Percentiles rank a stretch among this genome's conserved stretches.
These are phyloP conservation scores for Podospora comata DNA, from an alignment of 495 filamentous ascomycete species.

Conservation along the genomic window DNA sequence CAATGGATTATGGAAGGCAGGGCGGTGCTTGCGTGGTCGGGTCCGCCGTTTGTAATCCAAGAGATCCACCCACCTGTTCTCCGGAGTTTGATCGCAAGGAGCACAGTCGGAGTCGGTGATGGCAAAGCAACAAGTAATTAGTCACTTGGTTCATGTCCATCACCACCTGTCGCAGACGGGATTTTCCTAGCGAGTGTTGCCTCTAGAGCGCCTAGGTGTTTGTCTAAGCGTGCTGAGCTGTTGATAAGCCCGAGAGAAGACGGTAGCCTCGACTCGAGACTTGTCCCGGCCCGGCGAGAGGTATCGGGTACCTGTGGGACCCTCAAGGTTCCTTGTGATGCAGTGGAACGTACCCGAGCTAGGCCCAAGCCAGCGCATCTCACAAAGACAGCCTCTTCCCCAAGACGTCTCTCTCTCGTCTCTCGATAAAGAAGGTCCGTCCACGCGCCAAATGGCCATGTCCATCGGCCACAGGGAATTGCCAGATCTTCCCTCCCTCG, in stretches of 20 bases:
- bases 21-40: conserved; percentile 13
- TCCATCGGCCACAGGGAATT: neutral
- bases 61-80: neutral
- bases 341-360: conserved; percentile 1
- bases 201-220: too few relatives aligned
- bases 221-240: too few relatives aligned
- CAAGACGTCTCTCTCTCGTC: neutral
- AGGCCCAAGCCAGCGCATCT: conserved; percentile 6
- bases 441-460: neutral
- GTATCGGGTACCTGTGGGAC: conserved; percentile 10
- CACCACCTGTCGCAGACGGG: neutral
- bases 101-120: too few relatives aligned
- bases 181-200: neutral
- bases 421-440: conserved; percentile 1
- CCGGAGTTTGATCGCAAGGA: too few relatives aligned
- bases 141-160: neutral
- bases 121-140: too few relatives aligned
- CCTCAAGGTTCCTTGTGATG: conserved; percentile 2
- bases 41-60: conserved; percentile 7
- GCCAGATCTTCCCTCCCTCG: neutral
- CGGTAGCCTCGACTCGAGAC: too few relatives aligned
- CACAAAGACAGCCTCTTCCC: neutral
- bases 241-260: neutral
- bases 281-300: neutral
- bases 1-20: conserved; percentile 8